phyloP scores from a whole-genome alignment of 768 basidiomycete species.

The Dioszegia crocea region DNA sequence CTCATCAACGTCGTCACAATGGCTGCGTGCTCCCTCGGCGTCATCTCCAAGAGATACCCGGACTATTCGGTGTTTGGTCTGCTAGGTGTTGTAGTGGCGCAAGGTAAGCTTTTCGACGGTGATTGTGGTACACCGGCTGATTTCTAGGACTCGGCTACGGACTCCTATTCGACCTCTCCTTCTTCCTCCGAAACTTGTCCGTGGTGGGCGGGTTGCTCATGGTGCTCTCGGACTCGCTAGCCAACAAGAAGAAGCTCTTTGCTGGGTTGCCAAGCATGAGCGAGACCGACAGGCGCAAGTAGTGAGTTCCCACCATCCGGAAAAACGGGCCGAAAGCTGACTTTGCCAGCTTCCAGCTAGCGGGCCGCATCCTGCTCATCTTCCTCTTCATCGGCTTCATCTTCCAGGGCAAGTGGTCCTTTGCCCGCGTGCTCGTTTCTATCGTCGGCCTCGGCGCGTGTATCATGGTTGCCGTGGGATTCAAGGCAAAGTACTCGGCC shows the following conservation, averaged over 20 bases:
- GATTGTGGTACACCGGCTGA: background rate
- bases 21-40: slow-evolving; percentile 73
- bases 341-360: slow-evolving; percentile 82
- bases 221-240: slow-evolving; percentile 96
- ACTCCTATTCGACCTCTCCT: slow-evolving; percentile 98
- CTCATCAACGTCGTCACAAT: slow-evolving; percentile 84
- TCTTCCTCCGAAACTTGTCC: slow-evolving; percentile 97
- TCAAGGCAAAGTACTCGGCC: slow-evolving; percentile 99
- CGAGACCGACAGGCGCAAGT: slow-evolving; percentile 97
- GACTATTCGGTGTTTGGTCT: slow-evolving; percentile 88
- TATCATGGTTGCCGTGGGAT: slow-evolving; percentile 92
- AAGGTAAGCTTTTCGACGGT: slow-evolving; percentile 54
- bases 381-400: slow-evolving; percentile 99
- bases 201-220: slow-evolving; percentile 98
- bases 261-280: slow-evolving; percentile 84
- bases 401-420: slow-evolving; percentile 83
- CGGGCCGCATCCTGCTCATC: slow-evolving; percentile 92
- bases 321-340: background rate
- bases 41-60: slow-evolving; percentile 80
- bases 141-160: slow-evolving; percentile 79
- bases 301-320: slow-evolving; percentile 57
- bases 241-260: slow-evolving; percentile 77
- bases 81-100: slow-evolving; percentile 82
- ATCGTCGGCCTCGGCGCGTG: slow-evolving; percentile 87
- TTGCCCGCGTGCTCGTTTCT: slow-evolving; percentile 79